Conservation (phyloP, 2,329 filamentous ascomycete species). For the Trichoderma lentiforme region DNA sequence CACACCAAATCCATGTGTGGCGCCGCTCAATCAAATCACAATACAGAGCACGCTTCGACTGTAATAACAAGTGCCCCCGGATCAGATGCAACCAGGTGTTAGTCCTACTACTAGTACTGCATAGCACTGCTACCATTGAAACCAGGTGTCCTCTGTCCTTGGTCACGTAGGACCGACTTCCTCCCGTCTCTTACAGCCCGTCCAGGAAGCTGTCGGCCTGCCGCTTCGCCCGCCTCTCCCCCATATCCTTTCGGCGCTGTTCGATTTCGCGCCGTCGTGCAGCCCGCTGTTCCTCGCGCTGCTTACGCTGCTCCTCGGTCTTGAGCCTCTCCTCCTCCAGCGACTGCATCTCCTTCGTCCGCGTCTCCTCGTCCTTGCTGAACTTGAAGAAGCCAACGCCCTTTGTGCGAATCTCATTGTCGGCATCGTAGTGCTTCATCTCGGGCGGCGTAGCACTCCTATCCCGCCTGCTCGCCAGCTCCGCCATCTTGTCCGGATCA, state of each 20-base stretch:
- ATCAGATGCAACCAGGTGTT: neutral
- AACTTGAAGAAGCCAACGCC: slow-evolving; percentile 93
- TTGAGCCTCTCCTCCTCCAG: slow-evolving; percentile 64
- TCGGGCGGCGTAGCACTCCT: slow-evolving; percentile 75
- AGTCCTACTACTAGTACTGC: neutral
- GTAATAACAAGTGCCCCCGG: neutral
- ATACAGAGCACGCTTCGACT: neutral
- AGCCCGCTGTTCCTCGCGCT: slow-evolving; percentile 55
- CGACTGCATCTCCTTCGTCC: slow-evolving; percentile 69
- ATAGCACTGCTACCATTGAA: neutral
- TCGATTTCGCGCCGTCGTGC: slow-evolving; percentile 62
- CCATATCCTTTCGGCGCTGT: slow-evolving; percentile 59
- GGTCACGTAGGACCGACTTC: neutral
- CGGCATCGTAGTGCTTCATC: slow-evolving; percentile 80
- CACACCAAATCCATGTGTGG: neutral
- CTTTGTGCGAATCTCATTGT: slow-evolving; percentile 77
- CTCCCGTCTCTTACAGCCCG: slow-evolving; percentile 37
- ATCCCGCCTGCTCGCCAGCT: slow-evolving; percentile 74
- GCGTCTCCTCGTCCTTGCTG: slow-evolving; percentile 66
- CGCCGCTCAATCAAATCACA: neutral
- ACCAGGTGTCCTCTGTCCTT: neutral
- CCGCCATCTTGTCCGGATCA: slow-evolving; percentile 69
- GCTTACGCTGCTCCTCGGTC: slow-evolving; percentile 62
- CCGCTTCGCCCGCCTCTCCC: slow-evolving; percentile 59
- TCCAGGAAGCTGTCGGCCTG: slow-evolving; percentile 72